Percentiles rank a stretch among this genome's conserved stretches.
Conservation (phyloP, 2,329 filamentous ascomycete species). For the Hypoxylon sp. region DNA sequence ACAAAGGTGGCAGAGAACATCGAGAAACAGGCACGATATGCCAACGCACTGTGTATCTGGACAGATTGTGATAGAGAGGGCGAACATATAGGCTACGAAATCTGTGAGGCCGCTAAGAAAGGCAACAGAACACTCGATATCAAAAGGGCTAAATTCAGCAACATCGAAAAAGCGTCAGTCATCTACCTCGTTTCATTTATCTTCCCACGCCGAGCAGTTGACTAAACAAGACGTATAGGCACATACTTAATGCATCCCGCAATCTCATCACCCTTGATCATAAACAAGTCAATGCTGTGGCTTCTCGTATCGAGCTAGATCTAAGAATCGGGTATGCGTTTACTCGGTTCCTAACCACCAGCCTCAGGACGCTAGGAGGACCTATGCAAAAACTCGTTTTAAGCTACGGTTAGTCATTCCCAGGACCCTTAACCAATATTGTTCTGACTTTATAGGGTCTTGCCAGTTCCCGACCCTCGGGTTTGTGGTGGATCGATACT, state of each 20-base stretch:
- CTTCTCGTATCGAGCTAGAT: conserved; percentile 90
- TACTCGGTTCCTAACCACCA: conserved; percentile 85
- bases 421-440: conserved; percentile 25
- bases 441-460: conserved; percentile 64
- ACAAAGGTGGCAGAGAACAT: conserved; percentile 86
- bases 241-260: conserved; percentile 84
- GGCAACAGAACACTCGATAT: conserved; percentile 79
- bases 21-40: conserved; percentile 74
- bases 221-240: conserved; percentile 60
- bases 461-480: conserved; percentile 97
- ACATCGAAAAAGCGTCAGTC: conserved; percentile 86
- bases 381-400: conserved; percentile 71
- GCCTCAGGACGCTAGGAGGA: conserved; percentile 75
- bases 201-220: conserved; percentile 1
- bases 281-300: conserved; percentile 84
- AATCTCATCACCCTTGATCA: conserved; percentile 83
- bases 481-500: conserved; percentile 96
- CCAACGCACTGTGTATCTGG: conserved; percentile 90
- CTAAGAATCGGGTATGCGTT: conserved; percentile 92
- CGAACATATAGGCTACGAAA: conserved; percentile 93
- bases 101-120: conserved; percentile 79
- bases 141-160: conserved; percentile 91
- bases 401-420: conserved; percentile 74
- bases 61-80: conserved; percentile 98
- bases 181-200: background rate